Conservation (phyloP, 1,284 basidiomycete genomes). For the Xerocomus cyaneibrunnescens region DNA sequence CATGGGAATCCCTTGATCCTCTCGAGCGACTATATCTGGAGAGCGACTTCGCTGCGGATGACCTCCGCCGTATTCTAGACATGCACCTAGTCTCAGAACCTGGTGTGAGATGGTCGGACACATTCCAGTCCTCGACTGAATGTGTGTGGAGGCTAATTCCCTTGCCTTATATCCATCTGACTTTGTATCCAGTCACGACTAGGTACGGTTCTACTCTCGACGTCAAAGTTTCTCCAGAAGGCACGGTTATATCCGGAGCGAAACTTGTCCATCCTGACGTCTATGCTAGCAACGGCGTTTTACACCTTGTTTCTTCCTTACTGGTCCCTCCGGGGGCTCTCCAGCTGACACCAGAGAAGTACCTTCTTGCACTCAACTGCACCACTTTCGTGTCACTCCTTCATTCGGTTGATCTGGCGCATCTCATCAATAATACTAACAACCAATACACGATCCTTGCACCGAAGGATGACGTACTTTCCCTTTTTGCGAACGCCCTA, state of each 20-base stretch:
- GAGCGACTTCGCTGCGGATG: slow-evolving; percentile 79
- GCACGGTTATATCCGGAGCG: slow-evolving; percentile 65
- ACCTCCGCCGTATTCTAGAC: slow-evolving; percentile 73
- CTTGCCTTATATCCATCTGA: slow-evolving; percentile 14
- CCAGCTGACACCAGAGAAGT: slow-evolving; percentile 90
- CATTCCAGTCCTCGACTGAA: slow-evolving; percentile 52
- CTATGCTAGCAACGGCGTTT: slow-evolving; percentile 92
- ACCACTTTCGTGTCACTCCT: slow-evolving; percentile 87
- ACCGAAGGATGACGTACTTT: slow-evolving; percentile 84
- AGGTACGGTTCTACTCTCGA: slow-evolving; percentile 68
- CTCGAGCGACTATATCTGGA: slow-evolving; percentile 84
- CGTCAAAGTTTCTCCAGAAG: slow-evolving; percentile 52
- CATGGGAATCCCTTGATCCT: slow-evolving; percentile 65
- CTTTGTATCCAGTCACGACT: slow-evolving; percentile 57
- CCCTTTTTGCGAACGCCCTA: slow-evolving; percentile 52
- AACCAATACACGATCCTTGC: slow-evolving; percentile 82
- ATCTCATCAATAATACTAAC: slow-evolving; percentile 77
- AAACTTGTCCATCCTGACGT: slow-evolving; percentile 72
- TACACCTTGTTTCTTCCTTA: slow-evolving; percentile 86
- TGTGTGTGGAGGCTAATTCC: slow-evolving; percentile 44
- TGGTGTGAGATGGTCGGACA: slow-evolving; percentile 63
- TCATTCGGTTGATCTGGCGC: slow-evolving; percentile 76
- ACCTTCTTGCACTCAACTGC: slow-evolving; percentile 86
- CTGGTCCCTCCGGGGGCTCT: slow-evolving; percentile 79
- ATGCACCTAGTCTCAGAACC: slow-evolving; percentile 67